Evolutionary conservation across 1,284 basidiomycete genomes (phyloP), one percentile per base, ranked within the genome.

Genomic region (Phylloporus sp.): DNA sequence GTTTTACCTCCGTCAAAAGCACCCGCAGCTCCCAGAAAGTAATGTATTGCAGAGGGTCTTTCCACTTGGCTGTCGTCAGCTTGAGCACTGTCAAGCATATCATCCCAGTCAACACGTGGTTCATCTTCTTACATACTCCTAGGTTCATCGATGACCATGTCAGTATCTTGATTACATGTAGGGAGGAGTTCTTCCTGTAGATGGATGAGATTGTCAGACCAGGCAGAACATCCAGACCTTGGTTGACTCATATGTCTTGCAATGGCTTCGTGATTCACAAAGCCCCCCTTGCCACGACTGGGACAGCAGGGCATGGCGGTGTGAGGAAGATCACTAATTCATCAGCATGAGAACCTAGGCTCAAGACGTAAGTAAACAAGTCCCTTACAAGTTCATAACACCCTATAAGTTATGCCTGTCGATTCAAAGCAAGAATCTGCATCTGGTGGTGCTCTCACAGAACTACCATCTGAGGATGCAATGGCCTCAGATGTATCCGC

Each of bases 161-260:
- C n/a, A 20, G 7, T 10, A n/a, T 56, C 20, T 10, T 56, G 53
- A 35, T 35, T 20, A 19, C 17, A 7, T 15, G 20, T 19, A 29
- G 53, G 25, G 12, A 29, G 5, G 3, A 58, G 32, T 3, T 58
- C 35, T 39, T n/a, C n/a, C n/a, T n/a, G n/a, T n/a, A n/a, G n/a
- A n/a, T n/a, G n/a, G n/a, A n/a, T n/a, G n/a, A n/a, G n/a, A n/a
- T n/a, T n/a, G n/a, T n/a, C n/a, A n/a, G n/a, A n/a, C n/a, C n/a
- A n/a, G n/a, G n/a, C n/a, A 39, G 23, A 23, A 11, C 56, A 58
- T 11, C 56, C 56, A 4, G 35, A 58, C 19, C 32, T 37, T 19
- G 35, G 56, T 37, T 58, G 35, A 29, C 35, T 58, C 56, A 58
- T 58, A 37, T 58, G 56, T n/a, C 56, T 58, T 19, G 35, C 35